A percentile compares a stretch with the other conserved stretches of the same genome.
Evolutionary conservation across 371 early-diverging fungal species (phyloP).

Genomic region (Apophysomyces trapeziformis): DNA sequence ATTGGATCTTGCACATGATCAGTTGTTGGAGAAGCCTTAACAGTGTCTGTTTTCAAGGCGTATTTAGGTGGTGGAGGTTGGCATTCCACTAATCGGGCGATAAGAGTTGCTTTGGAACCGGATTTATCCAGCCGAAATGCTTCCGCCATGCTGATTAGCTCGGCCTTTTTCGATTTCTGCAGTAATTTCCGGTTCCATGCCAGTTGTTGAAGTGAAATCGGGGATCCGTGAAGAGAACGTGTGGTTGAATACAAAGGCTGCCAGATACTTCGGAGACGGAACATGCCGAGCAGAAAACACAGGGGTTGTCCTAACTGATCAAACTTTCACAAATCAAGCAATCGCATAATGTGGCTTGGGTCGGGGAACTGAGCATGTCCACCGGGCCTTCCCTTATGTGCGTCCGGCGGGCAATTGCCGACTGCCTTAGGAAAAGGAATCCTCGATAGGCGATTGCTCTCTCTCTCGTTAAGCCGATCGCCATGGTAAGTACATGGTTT

Average conservation of each 20-base stretch:
- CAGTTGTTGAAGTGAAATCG: background rate
- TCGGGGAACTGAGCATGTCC: no score
- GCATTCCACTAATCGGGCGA: slow-evolving; percentile 3
- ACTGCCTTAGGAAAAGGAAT: background rate
- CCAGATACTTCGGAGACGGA: background rate
- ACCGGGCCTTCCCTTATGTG: no score
- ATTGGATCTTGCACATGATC: background rate
- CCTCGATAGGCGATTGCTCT: background rate
- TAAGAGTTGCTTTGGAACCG: background rate
- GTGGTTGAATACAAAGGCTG: background rate
- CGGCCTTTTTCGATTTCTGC: background rate
- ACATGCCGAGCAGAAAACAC: background rate
- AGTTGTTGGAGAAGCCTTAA: background rate
- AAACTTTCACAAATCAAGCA: background rate
- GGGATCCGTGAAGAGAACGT: background rate
- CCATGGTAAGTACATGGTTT: slow-evolving; percentile 1
- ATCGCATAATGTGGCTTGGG: background rate
- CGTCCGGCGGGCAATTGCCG: background rate
- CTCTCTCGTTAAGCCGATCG: slow-evolving; percentile 11
- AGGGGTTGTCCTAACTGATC: background rate
- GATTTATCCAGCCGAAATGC: background rate
- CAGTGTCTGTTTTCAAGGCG: background rate
- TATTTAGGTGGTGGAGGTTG: background rate
- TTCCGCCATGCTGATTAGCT: background rate
- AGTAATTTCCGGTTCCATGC: slow-evolving; percentile 1